Evolutionary conservation across 768 basidiomycete genomes (phyloP).

Genomic region (Leccinum pellstonianum): DNA sequence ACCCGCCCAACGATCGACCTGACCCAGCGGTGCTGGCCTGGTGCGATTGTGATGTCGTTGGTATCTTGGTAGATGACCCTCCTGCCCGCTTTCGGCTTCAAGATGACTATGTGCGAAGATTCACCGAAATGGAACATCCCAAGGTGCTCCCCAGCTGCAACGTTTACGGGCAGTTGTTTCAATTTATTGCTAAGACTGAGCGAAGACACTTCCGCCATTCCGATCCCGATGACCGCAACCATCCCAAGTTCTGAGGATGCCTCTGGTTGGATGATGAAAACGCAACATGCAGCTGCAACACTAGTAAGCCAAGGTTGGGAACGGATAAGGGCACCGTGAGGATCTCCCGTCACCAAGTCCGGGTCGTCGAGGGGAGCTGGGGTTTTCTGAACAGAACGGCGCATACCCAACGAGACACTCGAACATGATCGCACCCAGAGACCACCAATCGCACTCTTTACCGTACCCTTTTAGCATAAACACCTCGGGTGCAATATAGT

Average conservation of each 20-base stretch:
- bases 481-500: conserved; percentile 93
- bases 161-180: conserved; percentile 15
- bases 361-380: neutral
- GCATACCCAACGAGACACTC: conserved; percentile 98
- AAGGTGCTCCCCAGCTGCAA: conserved; percentile 50
- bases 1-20: conserved; percentile 1
- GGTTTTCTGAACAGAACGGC: conserved; percentile 93
- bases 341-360: conserved; percentile 5
- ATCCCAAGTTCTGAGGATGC: conserved; percentile 46
- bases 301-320: conserved; percentile 43
- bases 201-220: conserved; percentile 65
- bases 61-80: conserved; percentile 11
- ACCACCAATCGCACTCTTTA: conserved; percentile 99
- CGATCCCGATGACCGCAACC: conserved; percentile 54
- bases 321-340: conserved; percentile 21
- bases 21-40: conserved; percentile 2
- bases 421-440: conserved; percentile 97
- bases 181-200: conserved; percentile 37
- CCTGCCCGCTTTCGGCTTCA: conserved; percentile 17
- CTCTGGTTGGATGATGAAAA: conserved; percentile 56
- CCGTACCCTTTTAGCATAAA: conserved; percentile 97
- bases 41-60: neutral
- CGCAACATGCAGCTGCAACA: conserved; percentile 44
- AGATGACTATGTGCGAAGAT: conserved; percentile 46
- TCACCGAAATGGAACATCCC: conserved; percentile 68